Evolutionary conservation across 208 protist species (phyloP).

Genomic region (Borovskyia barvae): DNA sequence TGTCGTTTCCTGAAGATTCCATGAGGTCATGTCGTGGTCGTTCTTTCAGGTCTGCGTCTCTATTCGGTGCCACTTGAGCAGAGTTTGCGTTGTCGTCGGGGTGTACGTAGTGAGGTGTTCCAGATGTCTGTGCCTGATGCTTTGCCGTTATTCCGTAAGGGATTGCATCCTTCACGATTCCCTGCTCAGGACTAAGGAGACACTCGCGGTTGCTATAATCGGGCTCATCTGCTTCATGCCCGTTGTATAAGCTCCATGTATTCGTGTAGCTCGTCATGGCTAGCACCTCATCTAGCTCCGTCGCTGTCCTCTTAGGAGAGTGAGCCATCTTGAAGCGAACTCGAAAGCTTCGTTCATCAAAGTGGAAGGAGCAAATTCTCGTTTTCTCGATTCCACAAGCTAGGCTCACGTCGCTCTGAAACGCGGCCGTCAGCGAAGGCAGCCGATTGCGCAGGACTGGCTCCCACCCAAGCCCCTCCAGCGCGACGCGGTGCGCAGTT

Average conservation of each 20-base stretch:
- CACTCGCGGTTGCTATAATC: too few species aligned
- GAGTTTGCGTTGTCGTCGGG: too few species aligned
- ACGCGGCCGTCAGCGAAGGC: constrained; percentile 28
- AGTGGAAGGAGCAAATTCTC: constrained; percentile 24
- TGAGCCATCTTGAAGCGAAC: constrained; percentile 26
- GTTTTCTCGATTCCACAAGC: constrained; percentile 9
- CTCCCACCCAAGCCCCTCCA: constrained; percentile 32
- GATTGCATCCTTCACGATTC: too few species aligned
- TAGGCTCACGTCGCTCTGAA: constrained; percentile 26
- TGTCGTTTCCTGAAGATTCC: too few species aligned
- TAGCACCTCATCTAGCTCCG: constrained; percentile 8
- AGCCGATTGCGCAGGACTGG: constrained; percentile 23
- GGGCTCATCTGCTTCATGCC: background rate
- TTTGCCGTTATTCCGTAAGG: too few species aligned
- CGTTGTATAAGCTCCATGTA: constrained; percentile 27
- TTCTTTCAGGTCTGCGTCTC: too few species aligned
- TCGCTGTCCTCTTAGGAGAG: background rate
- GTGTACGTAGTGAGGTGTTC: too few species aligned
- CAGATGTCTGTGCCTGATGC: too few species aligned
- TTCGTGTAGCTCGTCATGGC: constrained; percentile 7
- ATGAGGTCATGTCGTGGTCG: too few species aligned
- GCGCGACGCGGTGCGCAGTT: constrained; percentile 30
- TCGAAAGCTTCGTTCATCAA: constrained; percentile 16
- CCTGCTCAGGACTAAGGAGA: too few species aligned
- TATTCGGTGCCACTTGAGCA: too few species aligned